Evolutionary conservation across 371 early-diverging fungal species (phyloP), one percentile per base, ranked within the genome.

Genomic region (Entomophthora muscae): DNA sequence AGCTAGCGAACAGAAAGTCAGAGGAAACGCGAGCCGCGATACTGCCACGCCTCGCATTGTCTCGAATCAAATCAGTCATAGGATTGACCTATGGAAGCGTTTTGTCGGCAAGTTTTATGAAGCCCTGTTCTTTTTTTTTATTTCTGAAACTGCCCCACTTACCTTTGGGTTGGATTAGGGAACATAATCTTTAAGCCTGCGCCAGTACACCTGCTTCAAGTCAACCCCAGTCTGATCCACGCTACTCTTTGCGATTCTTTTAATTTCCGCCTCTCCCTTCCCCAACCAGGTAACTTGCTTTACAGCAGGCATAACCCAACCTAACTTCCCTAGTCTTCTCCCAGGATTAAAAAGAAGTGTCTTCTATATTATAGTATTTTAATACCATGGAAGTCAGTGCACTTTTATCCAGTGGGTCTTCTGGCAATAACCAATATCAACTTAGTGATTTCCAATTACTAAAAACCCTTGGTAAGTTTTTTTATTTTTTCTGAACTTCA

Each of bases 351-450:
- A 42, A 17, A 5, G 5, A 5, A 42, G 5, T 42, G 10, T 42
- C 10, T 17, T 42, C 42, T 10, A 42, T 42, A 5, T 17, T 5
- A 42, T 42, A 42, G 42, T 42, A n/a, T 42, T 10, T 10, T 42
- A 5, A 5, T 42, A 42, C 17, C 22, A 55, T 55, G 56, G 56
- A 55, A n/a, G 56, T 55, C 12, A 24, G 24, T 55, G 56, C 56
- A 13, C 56, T 55, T 55, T n/a, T 55, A 24, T 55, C 56, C 26
- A 26, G n/a, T 55, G 77, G 52, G 69, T 87, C 33, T 81, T 84
- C 26, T 83, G 80, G 53, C 64, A 61, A 30, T 3, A 7, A 33
- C 21, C 23, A 32, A 22, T 61, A n/a, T 29, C 52, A 42, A 3
- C 53, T 62, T n/a, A 30, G 52, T 7, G 63, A 62, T 26, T 62